Evolutionary conservation across 768 basidiomycete species (phyloP).

Genomic region (Cystoderma amianthinum): DNA sequence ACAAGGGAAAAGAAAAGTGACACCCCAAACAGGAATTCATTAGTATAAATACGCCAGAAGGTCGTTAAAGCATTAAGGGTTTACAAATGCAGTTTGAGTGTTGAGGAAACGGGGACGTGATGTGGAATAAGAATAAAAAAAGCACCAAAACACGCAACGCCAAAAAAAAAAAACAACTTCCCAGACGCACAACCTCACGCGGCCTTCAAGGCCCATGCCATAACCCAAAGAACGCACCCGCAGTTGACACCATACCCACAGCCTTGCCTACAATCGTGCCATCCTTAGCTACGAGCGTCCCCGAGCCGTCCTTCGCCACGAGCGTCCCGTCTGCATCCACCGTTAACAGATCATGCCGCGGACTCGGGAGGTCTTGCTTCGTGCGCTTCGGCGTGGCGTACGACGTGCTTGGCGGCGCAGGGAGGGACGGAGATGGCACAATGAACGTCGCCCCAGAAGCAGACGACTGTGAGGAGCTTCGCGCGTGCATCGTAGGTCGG

Average conservation of each 20-base stretch:
- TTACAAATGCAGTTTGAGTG: neutral
- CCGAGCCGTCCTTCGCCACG: neutral
- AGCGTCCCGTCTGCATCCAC: neutral
- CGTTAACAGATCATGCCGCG: too few species aligned
- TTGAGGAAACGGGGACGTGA: neutral
- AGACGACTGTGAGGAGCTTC: neutral
- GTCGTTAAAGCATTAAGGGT: neutral
- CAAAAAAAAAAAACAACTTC: neutral
- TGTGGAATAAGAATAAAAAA: neutral
- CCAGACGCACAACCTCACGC: neutral
- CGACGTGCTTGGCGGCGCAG: conserved; percentile 8
- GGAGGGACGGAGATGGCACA: conserved; percentile 7
- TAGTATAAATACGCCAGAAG: neutral
- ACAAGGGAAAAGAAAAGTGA: neutral
- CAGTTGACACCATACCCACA: conserved; percentile 74
- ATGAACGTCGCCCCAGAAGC: neutral
- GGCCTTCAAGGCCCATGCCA: conserved; percentile 19
- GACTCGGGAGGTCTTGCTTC: neutral
- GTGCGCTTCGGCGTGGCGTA: neutral
- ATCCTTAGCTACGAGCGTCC: conserved; percentile 9
- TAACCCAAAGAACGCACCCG: conserved; percentile 68
- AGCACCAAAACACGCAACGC: neutral
- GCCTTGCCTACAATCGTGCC: conserved; percentile 41
- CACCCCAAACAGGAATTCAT: neutral
- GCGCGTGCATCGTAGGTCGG: neutral